phyloP scores from a whole-genome alignment of 768 basidiomycete genomes.

The Naganishia kalamii region DNA sequence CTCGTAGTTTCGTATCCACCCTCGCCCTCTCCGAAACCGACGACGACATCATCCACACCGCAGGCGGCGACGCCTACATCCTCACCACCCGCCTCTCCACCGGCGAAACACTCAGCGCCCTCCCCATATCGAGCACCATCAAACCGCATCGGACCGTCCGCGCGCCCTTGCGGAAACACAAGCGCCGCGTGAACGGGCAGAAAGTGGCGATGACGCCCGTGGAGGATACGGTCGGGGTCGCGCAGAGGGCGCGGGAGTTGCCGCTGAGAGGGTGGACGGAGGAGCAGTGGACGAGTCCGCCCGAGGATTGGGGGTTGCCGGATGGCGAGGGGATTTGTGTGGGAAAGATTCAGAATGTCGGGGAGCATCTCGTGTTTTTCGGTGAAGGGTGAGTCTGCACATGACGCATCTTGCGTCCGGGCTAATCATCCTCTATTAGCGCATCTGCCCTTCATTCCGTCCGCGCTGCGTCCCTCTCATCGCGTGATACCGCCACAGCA shows the following conservation, averaged over 20 bases:
- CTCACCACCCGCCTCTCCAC: conserved; percentile 41
- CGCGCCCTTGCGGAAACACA: conserved; percentile 31
- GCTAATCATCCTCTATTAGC: conserved; percentile 2
- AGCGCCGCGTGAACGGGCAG: background rate
- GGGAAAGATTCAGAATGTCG: conserved; percentile 36
- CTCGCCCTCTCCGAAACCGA: conserved; percentile 58
- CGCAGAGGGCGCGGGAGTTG: conserved; percentile 23
- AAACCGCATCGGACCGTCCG: conserved; percentile 49
- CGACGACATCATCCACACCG: conserved; percentile 60
- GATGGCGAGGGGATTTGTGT: conserved; percentile 41
- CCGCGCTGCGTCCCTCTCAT: conserved; percentile 14
- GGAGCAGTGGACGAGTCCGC: conserved; percentile 33
- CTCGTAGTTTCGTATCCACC: conserved; percentile 69
- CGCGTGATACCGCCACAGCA: conserved; percentile 5
- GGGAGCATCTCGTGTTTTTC: conserved; percentile 38
- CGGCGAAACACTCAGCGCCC: conserved; percentile 54
- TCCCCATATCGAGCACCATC: conserved; percentile 52
- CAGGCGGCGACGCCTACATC: conserved; percentile 81
- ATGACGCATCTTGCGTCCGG: background rate
- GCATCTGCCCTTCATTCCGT: conserved; percentile 38
- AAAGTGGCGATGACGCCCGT: conserved; percentile 19
- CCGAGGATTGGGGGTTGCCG: conserved; percentile 37
- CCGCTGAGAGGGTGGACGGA: conserved; percentile 1
- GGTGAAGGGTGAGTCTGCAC: conserved; percentile 38
- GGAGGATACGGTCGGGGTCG: conserved; percentile 28